phyloP scores from a whole-genome alignment of 805 yeast genomes.

The Saccharomyces cerevisiae region DNA sequence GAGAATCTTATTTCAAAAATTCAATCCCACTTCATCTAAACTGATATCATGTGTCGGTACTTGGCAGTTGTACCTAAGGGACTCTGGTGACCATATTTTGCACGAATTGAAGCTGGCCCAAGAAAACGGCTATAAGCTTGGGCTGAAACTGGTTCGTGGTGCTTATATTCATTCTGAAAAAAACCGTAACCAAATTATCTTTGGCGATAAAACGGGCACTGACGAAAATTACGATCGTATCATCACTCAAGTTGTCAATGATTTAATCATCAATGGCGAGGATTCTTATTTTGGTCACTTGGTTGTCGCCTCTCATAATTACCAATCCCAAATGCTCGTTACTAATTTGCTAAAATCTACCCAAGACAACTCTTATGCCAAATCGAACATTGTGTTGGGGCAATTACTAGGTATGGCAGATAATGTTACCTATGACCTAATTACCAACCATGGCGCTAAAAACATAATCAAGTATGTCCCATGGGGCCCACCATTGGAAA shows the following conservation, averaged over 20 bases:
- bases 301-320: constrained; percentile 88
- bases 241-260: constrained; percentile 50
- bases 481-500: constrained; percentile 95
- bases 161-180: constrained; percentile 91
- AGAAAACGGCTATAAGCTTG: constrained; percentile 57
- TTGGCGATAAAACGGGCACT: constrained; percentile 69
- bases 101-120: constrained; percentile 59
- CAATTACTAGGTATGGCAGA: constrained; percentile 96
- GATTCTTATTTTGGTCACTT: constrained; percentile 59
- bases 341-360: constrained; percentile 43
- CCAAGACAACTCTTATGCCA: constrained; percentile 40
- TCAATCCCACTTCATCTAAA: constrained; percentile 51
- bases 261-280: constrained; percentile 39
- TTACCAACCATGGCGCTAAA: constrained; percentile 51
- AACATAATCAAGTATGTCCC: constrained; percentile 91
- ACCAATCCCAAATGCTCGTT: constrained; percentile 65
- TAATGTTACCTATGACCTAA: constrained; percentile 68
- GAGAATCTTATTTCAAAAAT: constrained; percentile 65
- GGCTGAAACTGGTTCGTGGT: constrained; percentile 88
- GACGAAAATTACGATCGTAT: constrained; percentile 71
- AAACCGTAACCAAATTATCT: constrained; percentile 58
- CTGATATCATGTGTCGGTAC: constrained; percentile 74
- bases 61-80: constrained; percentile 81
- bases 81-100: constrained; percentile 53
- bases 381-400: constrained; percentile 69